phyloP scores from a whole-genome alignment of 2,329 filamentous ascomycete genomes.

The Chaetomium sp. region DNA sequence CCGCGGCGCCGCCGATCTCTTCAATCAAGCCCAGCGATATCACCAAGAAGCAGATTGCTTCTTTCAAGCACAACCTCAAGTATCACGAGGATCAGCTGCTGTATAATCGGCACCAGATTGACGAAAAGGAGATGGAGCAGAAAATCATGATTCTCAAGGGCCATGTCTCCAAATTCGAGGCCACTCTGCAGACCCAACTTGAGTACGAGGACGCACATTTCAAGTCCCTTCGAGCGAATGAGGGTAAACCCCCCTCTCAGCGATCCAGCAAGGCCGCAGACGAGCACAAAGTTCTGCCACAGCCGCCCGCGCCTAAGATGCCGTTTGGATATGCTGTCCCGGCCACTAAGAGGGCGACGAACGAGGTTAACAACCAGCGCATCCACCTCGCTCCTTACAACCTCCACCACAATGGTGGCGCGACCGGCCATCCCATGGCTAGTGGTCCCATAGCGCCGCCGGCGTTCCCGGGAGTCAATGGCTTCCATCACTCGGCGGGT shows the following conservation, averaged over 20 bases:
- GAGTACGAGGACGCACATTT: constrained; percentile 40
- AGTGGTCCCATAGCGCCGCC: background rate
- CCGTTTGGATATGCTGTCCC: background rate
- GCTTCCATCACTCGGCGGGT: constrained; percentile 30
- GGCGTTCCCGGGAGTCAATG: constrained; percentile 14
- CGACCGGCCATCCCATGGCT: constrained; percentile 10
- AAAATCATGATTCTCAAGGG: constrained; percentile 37
- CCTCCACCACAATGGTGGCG: constrained; percentile 12
- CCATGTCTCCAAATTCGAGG: constrained; percentile 39
- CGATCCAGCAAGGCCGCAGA: constrained; percentile 4
- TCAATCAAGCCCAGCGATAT: constrained; percentile 57
- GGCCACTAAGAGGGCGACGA: background rate
- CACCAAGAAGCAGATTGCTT: constrained; percentile 50
- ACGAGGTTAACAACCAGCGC: constrained; percentile 4
- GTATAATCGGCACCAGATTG: constrained; percentile 58
- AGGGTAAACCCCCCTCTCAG: constrained; percentile 21
- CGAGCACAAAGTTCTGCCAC: background rate
- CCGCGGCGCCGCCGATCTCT: constrained; percentile 42
- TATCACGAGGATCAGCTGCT: constrained; percentile 52
- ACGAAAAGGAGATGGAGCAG: constrained; percentile 45
- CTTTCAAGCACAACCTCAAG: constrained; percentile 46
- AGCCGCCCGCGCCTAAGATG: background rate
- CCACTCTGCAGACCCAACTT: constrained; percentile 38
- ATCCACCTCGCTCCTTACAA: constrained; percentile 2
- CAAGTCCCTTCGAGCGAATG: constrained; percentile 27